phyloP scores from a whole-genome alignment of 2,329 filamentous ascomycete genomes.

The Apiospora arundinis region DNA sequence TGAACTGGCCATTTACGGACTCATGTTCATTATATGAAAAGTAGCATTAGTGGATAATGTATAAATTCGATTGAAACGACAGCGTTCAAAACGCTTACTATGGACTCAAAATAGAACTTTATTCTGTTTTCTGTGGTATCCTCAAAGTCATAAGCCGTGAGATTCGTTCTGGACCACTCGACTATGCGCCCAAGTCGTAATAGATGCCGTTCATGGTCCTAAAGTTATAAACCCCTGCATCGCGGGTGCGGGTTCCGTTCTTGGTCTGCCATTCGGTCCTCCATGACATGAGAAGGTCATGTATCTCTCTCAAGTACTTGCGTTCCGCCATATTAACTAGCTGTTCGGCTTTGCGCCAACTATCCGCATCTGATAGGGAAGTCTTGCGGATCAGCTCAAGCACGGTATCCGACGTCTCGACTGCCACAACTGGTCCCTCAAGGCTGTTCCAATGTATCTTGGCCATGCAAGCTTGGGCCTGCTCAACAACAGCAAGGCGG shows the following conservation, averaged over 20 bases:
- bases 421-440: slow-evolving; percentile 81
- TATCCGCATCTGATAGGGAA: slow-evolving; percentile 78
- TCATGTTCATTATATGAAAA: no score
- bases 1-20: no score
- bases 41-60: no score
- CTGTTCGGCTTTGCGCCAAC: slow-evolving; percentile 84
- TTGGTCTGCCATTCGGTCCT: slow-evolving; percentile 61
- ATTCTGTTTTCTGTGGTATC: no score
- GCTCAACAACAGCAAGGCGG: slow-evolving; percentile 83
- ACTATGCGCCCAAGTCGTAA: slow-evolving; percentile 72
- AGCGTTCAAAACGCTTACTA: no score
- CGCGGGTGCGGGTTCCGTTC: slow-evolving; percentile 63
- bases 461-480: slow-evolving; percentile 66
- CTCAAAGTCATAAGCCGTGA: no score
- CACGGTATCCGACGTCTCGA: slow-evolving; percentile 86
- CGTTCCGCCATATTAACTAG: slow-evolving; percentile 77
- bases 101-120: no score
- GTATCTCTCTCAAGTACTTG: slow-evolving; percentile 82
- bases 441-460: slow-evolving; percentile 74
- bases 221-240: slow-evolving; percentile 93
- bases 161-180: neutral
- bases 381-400: slow-evolving; percentile 79
- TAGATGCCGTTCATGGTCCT: slow-evolving; percentile 83
- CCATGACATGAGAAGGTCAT: slow-evolving; percentile 75
- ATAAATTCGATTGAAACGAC: no score